Conservation (phyloP, 106 monocot species). For the Platanthera zijinensis region DNA sequence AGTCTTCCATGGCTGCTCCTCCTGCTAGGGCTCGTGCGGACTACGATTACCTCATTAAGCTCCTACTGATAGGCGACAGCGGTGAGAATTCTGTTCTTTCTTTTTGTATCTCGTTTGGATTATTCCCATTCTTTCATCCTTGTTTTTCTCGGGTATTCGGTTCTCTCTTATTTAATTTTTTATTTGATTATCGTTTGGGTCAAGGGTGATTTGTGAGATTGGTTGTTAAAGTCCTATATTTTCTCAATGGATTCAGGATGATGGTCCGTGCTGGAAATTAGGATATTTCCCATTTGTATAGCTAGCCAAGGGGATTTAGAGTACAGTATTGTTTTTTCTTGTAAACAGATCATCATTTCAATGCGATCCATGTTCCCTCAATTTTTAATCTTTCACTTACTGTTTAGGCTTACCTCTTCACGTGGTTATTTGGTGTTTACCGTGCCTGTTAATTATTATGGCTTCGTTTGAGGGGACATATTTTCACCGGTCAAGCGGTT, state of each 20-base stretch:
- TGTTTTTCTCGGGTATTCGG: neutral
- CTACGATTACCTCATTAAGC: conserved; percentile 61
- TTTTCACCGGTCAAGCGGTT: no score
- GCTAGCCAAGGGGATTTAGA: neutral
- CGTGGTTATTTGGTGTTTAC: neutral
- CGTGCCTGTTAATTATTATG: no score
- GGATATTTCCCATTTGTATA: neutral
- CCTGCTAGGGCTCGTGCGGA: conserved; percentile 54
- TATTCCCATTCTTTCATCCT: neutral
- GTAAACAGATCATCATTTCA: neutral
- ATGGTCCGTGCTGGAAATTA: neutral
- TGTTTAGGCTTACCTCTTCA: neutral
- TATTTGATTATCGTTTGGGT: neutral
- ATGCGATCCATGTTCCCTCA: neutral
- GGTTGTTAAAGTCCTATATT: neutral
- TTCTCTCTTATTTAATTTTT: neutral
- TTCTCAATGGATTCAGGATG: neutral
- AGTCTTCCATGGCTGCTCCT: conserved; percentile 35
- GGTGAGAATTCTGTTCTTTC: conserved; percentile 19
- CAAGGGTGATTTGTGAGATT: neutral
- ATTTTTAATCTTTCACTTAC: neutral
- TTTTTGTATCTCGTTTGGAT: neutral
- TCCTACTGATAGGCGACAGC: conserved; percentile 61
- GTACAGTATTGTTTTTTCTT: neutral
- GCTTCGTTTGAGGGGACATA: no score